Conservation (phyloP, 345 rosid species). For the Arabidopsis arenosa region DNA sequence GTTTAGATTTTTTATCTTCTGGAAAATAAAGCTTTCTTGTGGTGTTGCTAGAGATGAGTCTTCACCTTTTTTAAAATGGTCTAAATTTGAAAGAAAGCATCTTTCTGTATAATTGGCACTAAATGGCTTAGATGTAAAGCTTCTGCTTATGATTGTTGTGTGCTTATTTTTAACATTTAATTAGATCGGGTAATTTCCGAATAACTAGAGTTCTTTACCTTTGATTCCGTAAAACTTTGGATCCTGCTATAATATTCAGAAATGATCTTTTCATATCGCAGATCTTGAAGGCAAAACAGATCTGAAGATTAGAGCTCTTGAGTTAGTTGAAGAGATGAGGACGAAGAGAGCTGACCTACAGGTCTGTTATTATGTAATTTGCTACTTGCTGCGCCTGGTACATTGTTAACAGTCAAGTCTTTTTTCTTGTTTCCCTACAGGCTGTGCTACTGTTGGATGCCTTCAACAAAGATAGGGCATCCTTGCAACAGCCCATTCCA, state of each 20-base stretch:
- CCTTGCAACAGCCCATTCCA: conserved; percentile 88
- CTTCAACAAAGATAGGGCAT: conserved; percentile 96
- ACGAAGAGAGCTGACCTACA: conserved; percentile 93
- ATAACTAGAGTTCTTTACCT: no score
- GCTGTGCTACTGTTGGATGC: conserved; percentile 95
- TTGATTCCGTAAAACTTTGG: neutral
- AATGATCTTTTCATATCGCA: conserved; percentile 40
- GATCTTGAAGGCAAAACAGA: conserved; percentile 97
- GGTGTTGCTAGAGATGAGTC: conserved; percentile 22
- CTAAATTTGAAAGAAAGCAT: conserved; percentile 3
- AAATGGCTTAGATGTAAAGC: conserved; percentile 12
- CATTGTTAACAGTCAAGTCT: conserved; percentile 19
- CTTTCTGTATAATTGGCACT: neutral
- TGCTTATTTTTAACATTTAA: neutral
- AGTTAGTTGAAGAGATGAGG: conserved; percentile 92
- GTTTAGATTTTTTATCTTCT: conserved; percentile 19
- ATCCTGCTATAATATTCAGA: conserved; percentile 20
- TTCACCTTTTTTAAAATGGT: neutral
- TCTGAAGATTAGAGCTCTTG: conserved; percentile 85
- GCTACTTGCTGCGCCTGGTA: conserved; percentile 12
- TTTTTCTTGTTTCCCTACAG: conserved; percentile 51
- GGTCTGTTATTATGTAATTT: conserved; percentile 51
- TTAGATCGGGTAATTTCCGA: no score
- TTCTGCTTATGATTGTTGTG: conserved; percentile 19
- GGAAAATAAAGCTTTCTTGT: neutral